Percentiles rank a stretch among this genome's conserved stretches.
phyloP scores from a whole-genome alignment of 768 basidiomycete genomes.

The Russula olivacea region DNA sequence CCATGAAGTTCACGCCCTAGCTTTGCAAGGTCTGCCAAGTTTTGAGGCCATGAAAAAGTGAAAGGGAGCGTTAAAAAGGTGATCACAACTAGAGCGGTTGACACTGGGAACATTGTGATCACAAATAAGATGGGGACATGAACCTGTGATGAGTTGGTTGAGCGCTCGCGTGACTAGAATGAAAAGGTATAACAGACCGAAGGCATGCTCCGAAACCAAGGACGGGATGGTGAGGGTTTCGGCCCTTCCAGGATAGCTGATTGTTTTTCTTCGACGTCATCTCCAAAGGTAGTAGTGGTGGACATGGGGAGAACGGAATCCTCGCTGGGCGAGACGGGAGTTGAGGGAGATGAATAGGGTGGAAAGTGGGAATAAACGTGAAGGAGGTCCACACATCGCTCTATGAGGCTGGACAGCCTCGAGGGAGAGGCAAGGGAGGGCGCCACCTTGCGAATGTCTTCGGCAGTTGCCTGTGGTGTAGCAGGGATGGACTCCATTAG shows the following conservation, averaged over 20 bases:
- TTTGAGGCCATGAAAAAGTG: slow-evolving; percentile 70
- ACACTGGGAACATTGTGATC: slow-evolving; percentile 63
- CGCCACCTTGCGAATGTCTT: slow-evolving; percentile 17
- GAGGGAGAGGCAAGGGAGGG: slow-evolving; percentile 21
- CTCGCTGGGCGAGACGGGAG: slow-evolving; percentile 42
- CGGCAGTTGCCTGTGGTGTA: slow-evolving; percentile 25
- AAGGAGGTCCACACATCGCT: slow-evolving; percentile 17
- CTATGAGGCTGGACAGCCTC: slow-evolving; percentile 23
- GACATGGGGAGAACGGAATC: slow-evolving; percentile 24
- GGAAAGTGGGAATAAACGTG: slow-evolving; percentile 11
- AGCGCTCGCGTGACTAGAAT: slow-evolving; percentile 17
- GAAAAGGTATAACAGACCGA: slow-evolving; percentile 17
- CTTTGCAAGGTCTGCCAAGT: slow-evolving; percentile 66
- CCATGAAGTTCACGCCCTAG: slow-evolving; percentile 70
- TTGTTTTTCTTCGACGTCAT: slow-evolving; percentile 15
- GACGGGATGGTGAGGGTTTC: slow-evolving; percentile 6
- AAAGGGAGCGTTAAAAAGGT: slow-evolving; percentile 56
- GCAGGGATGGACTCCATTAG: slow-evolving; percentile 28
- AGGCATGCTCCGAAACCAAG: slow-evolving; percentile 21
- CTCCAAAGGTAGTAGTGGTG: neutral
- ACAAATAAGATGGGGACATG: slow-evolving; percentile 64
- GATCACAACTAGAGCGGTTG: slow-evolving; percentile 47
- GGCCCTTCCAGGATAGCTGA: neutral
- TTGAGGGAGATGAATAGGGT: slow-evolving; percentile 17
- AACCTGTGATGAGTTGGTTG: slow-evolving; percentile 33